phyloP scores from a whole-genome alignment of 2,329 filamentous ascomycete genomes.

The Apiospora malaysiana region DNA sequence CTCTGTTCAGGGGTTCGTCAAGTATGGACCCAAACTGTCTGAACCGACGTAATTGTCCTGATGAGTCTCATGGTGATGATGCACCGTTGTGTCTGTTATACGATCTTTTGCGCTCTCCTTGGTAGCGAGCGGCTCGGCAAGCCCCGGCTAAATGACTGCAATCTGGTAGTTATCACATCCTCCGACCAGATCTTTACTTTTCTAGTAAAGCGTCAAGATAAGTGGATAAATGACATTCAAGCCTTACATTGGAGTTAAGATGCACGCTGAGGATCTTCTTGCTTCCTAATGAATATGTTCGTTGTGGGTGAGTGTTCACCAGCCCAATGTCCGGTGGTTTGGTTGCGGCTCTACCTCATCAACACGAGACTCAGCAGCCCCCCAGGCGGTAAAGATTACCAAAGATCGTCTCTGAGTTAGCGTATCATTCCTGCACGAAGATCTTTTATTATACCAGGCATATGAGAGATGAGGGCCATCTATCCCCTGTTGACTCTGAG shows the following conservation, averaged over 20 bases:
- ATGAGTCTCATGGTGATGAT: not conserved
- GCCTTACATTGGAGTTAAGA: not conserved
- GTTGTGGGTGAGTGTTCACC: no score
- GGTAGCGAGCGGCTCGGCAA: not conserved
- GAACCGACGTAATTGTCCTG: not conserved
- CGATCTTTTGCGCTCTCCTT: not conserved
- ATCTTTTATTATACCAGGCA: no score
- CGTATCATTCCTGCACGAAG: no score
- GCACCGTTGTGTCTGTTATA: not conserved
- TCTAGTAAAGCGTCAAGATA: conserved; percentile 9
- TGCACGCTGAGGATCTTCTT: not conserved
- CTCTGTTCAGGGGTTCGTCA: not conserved
- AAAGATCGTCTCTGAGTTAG: no score
- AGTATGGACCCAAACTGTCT: not conserved
- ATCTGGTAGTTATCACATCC: not conserved
- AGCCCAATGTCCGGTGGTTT: not conserved
- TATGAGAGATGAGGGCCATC: not conserved
- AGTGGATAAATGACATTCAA: not conserved
- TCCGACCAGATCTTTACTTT: conserved; percentile 16
- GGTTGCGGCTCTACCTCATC: not conserved
- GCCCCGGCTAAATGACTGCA: conserved; percentile 8
- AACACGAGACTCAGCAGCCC: not conserved
- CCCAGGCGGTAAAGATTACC: no score
- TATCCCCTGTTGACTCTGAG: not conserved
- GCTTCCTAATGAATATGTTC: not conserved